Evolutionary conservation across 805 yeast genomes (phyloP), one percentile per base, ranked within the genome.

Genomic region (Candida morakotiae): DNA sequence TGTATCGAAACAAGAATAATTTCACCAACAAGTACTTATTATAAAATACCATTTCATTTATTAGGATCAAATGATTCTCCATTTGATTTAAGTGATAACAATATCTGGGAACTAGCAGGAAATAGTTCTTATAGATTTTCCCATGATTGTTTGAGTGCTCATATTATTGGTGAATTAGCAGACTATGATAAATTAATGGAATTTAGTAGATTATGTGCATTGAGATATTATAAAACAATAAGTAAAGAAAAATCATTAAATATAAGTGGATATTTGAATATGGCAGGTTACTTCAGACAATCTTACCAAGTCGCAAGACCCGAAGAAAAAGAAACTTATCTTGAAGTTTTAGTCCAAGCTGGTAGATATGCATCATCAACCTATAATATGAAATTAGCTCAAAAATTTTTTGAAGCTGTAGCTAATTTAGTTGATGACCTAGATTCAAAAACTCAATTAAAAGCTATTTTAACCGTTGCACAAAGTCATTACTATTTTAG

Each of bases 11-110:
- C 52, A 9, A 49, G 54, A 11, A 28, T 72, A 3, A 47, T 75
- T 5, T 42, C 46, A 2, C 74, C 77, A 1, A 49, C 61, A 10
- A 62, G 68, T 18, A 52, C 68, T 2, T 65, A 63, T 42, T 71
- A 71, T 47, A 75, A 74, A 44, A 52, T 71, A 16, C 79, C 79
- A 7, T 68, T 71, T 39, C 67, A 67, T 43, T 43, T 66, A 18
- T 49, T 62, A 3, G 50, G 56, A 9, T 42, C 54, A 7, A 48
- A 49, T 6, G 46, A 44, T 3, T 55, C 51, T 28, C 58, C 65
- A 1, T 52, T 57, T 25, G 62, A 57, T 9, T 34, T 68, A 10
- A 40, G 53, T 9, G 58, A 60, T 4, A 35, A 51, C 1, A 54
- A 56, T 18, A 52, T 68, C 5, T 53, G 60, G 46, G 58, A 57